Conservation (phyloP, 495 filamentous ascomycete species). For the Viridothelium virens region DNA sequence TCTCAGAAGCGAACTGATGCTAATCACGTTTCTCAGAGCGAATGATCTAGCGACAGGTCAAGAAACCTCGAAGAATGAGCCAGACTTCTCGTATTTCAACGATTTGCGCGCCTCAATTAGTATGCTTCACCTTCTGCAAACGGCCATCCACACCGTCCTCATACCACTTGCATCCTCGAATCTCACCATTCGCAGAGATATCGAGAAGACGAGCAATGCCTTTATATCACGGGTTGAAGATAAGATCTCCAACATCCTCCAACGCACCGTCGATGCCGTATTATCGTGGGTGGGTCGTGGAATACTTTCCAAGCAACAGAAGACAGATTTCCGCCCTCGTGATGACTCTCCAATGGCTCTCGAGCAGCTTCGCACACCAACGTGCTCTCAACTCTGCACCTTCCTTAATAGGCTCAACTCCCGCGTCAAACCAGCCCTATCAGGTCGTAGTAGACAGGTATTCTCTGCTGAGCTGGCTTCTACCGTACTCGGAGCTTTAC, state of each 20-base stretch:
- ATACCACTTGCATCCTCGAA: conserved; percentile 80
- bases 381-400: conserved; percentile 66
- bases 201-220: conserved; percentile 73
- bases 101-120: conserved; percentile 72
- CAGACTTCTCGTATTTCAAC: conserved; percentile 77
- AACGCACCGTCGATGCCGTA: conserved; percentile 75
- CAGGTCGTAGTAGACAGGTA: conserved; percentile 61
- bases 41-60: conserved; percentile 66
- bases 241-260: conserved; percentile 79
- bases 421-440: conserved; percentile 57
- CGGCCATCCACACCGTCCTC: conserved; percentile 82
- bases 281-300: conserved; percentile 64
- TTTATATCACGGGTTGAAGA: conserved; percentile 73
- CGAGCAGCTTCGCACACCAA: conserved; percentile 78
- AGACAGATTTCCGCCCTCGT: conserved; percentile 83
- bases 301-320: conserved; percentile 72
- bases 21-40: conserved; percentile 35
- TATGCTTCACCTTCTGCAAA: conserved; percentile 86
- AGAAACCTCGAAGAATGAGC: conserved; percentile 70
- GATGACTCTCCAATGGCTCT: conserved; percentile 68
- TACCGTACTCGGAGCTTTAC: conserved; percentile 63
- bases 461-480: conserved; percentile 81
- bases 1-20: neutral
- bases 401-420: conserved; percentile 64
- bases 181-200: conserved; percentile 78